Base-by-base conservation (phyloP, 257 asterid genomes). In the Salvia rosmarinus region DNA sequence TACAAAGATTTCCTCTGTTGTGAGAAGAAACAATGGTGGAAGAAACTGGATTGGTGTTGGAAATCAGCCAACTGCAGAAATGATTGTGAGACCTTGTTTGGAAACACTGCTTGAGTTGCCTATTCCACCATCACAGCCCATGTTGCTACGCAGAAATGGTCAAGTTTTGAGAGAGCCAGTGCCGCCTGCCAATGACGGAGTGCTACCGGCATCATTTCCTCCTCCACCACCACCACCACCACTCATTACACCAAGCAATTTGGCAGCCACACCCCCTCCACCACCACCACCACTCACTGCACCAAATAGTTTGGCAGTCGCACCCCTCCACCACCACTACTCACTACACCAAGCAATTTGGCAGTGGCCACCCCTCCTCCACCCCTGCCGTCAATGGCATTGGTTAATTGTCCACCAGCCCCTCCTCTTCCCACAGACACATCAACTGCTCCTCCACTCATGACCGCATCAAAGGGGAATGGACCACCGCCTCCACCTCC, bases 401-500 rank as follows among this genome's bases (percentile, higher is more conserved):
- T 65, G 7, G 21, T n/a, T 9, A 73, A 34, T 40, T 39, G 8
- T 40, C 25, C 75, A 5, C 74, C 79, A 1, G 78, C 84, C 8
- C 85, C 67, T 55, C 84, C 81, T 5, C 80, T 73, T 9, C 79
- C 83, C 4, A 49, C 17, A 16, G 54, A 64, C 56, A 52, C 14
- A 19, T n/a, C 67, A 54, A 10, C 60, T 13, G 56, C 74, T 14
- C 77, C 77, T 14, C 82, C 78, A 9, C 81, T 79, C 11, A 43
- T 37, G 69, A 40, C 32, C 1, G 39, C 51, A 46, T 56, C 77
- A 50, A 75, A 61, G 8, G 35, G 40, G 21, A 63, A 63, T 0
- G 35, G n/a, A 23, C 10, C 81, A 4, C 68, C 85, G 3, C 82
- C 81, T 1, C 83, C 84, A 3, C 70, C 63, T 0, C 77, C 42